Evolutionary conservation across 192 early-diverging fungal species (phyloP).

Genomic region (Linnemannia exigua): DNA sequence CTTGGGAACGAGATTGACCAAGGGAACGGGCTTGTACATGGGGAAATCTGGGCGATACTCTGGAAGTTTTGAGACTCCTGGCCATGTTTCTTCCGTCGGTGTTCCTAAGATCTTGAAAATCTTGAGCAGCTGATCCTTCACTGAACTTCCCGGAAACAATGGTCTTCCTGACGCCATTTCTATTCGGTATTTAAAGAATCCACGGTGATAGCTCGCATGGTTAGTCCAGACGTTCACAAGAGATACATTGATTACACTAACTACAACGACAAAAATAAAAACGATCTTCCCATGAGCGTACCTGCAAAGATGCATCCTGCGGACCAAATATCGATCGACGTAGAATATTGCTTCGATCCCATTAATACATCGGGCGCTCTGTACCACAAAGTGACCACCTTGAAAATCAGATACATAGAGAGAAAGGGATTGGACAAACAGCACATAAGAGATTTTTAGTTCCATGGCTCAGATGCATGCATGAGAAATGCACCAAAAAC

Average conservation of each 20-base stretch:
- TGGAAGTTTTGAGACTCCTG: constrained; percentile 85
- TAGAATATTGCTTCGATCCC: constrained; percentile 90
- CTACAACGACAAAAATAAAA: neutral
- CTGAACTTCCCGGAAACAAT: constrained; percentile 91
- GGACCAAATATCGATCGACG: constrained; percentile 91
- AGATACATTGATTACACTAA: neutral
- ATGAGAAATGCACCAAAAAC: neutral
- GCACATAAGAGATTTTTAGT: neutral
- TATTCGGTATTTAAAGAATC: constrained; percentile 4
- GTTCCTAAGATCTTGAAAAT: constrained; percentile 95
- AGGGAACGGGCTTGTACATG: constrained; percentile 73
- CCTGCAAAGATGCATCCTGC: constrained; percentile 90
- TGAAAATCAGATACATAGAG: neutral
- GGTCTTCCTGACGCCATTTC: constrained; percentile 94
- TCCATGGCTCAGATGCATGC: constrained; percentile 8
- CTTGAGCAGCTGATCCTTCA: constrained; percentile 86
- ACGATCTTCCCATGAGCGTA: constrained; percentile 9
- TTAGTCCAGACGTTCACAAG: neutral
- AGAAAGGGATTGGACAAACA: neutral
- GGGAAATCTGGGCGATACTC: constrained; percentile 92
- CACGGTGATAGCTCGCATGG: too few species aligned
- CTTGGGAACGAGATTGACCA: constrained; percentile 86
- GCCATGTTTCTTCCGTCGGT: constrained; percentile 88
- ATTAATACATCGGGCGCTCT: constrained; percentile 90
- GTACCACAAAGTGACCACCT: constrained; percentile 92